These are phyloP conservation scores for Gloeophyllum trabeum DNA, from an alignment of 768 basidiomycete genomes.

Conservation along the genomic window DNA sequence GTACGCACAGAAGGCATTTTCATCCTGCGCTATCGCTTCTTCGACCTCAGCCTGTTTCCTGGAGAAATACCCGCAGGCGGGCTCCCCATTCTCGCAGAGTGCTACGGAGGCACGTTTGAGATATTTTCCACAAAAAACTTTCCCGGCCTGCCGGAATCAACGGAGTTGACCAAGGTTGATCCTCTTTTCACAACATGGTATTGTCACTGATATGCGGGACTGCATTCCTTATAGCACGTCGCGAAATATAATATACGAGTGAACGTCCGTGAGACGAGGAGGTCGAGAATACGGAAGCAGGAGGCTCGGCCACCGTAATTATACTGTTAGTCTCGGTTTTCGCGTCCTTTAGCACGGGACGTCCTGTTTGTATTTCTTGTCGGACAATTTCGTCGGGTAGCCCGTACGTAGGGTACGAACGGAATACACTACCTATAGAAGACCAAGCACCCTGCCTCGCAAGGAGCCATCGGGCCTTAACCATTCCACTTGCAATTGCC, in stretches of 20 bases:
- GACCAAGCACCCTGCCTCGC: no score
- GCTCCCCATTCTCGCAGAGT: neutral
- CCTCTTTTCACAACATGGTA: neutral
- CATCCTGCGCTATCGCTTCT: constrained; percentile 1
- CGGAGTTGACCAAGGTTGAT: constrained; percentile 1
- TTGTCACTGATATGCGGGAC: neutral
- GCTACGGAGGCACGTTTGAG: neutral
- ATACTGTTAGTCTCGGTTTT: no score
- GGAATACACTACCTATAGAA: no score
- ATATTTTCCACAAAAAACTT: neutral
- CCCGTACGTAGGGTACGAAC: no score
- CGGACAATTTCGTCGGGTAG: no score
- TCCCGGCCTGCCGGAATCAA: neutral
- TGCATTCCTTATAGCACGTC: neutral
- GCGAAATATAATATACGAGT: neutral
- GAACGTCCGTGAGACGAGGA: constrained; percentile 10
- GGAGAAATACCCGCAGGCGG: neutral
- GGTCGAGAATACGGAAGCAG: constrained; percentile 6
- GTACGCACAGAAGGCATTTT: neutral
- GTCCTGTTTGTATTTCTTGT: no score
- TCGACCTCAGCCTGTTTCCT: neutral
- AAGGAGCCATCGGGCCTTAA: no score
- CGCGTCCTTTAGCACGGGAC: no score
- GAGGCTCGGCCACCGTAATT: no score
- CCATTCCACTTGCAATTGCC: no score